Conservation (phyloP, 2,329 filamentous ascomycete genomes). For the Sarocladiaceae sp. region DNA sequence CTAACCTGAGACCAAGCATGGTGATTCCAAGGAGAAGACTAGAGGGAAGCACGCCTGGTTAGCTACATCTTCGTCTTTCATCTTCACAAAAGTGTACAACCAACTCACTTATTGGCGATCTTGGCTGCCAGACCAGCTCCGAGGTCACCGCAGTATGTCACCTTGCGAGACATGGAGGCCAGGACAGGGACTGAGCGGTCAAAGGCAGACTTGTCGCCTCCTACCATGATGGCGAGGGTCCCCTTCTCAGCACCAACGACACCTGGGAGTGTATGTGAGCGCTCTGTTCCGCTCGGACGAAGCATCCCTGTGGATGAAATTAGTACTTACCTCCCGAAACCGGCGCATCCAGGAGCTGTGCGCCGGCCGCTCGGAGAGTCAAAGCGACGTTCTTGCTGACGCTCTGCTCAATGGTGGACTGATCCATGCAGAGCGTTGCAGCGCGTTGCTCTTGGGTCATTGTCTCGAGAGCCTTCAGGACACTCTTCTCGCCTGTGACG, state of each 20-base stretch:
- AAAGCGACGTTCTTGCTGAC: neutral
- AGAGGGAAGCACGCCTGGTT: too few species aligned
- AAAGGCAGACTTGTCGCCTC: neutral
- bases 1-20: conserved; percentile 3
- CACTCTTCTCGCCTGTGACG: neutral
- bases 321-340: neutral
- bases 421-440: neutral
- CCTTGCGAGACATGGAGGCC: neutral
- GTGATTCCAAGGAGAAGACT: conserved; percentile 1
- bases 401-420: conserved; percentile 4
- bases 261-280: neutral
- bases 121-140: neutral
- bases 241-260: conserved; percentile 1
- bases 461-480: neutral
- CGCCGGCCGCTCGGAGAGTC: neutral
- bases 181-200: neutral
- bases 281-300: too few species aligned
- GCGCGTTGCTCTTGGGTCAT: conserved; percentile 1
- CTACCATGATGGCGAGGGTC: conserved; percentile 1
- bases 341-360: neutral
- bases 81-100: neutral
- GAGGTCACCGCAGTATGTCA: neutral
- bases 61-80: too few species aligned
- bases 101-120: neutral
- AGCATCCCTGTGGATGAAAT: too few species aligned